Evolutionary conservation across 768 basidiomycete species (phyloP).

Genomic region (Rhizopogon sp.): DNA sequence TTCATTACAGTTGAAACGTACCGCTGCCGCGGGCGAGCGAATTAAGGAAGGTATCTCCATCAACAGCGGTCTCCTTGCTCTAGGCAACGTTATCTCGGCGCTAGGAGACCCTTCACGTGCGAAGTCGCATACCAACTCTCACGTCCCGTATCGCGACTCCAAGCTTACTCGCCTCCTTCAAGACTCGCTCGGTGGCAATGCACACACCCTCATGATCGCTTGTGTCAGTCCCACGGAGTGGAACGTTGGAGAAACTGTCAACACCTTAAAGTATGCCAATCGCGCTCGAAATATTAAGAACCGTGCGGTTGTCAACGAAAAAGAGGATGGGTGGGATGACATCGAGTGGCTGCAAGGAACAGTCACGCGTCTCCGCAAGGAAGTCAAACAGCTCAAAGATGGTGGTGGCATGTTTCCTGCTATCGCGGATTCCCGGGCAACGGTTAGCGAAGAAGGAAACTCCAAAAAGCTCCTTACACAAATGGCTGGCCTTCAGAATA

Average conservation of each 20-base stretch:
- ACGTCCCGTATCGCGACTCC: slow-evolving; percentile 97
- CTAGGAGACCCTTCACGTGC: slow-evolving; percentile 90
- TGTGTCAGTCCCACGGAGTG: slow-evolving; percentile 96
- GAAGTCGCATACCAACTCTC: slow-evolving; percentile 77
- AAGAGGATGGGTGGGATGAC: slow-evolving; percentile 98
- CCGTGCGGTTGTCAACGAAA: slow-evolving; percentile 83
- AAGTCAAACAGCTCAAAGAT: slow-evolving; percentile 77
- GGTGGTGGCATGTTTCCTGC: slow-evolving; percentile 35
- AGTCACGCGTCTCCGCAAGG: slow-evolving; percentile 79
- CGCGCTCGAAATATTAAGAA: slow-evolving; percentile 98
- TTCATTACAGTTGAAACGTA: slow-evolving; percentile 76
- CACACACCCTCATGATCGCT: slow-evolving; percentile 98
- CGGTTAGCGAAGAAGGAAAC: slow-evolving; percentile 46
- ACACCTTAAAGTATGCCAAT: slow-evolving; percentile 95
- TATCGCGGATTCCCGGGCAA: slow-evolving; percentile 22
- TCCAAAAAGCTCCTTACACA: slow-evolving; percentile 76
- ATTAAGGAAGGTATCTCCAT: slow-evolving; percentile 99
- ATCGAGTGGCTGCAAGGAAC: slow-evolving; percentile 92
- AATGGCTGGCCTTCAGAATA: slow-evolving; percentile 79
- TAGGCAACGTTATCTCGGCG: slow-evolving; percentile 98
- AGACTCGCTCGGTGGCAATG: slow-evolving; percentile 96
- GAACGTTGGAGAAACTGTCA: slow-evolving; percentile 91
- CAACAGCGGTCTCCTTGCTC: slow-evolving; percentile 91
- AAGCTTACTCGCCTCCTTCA: slow-evolving; percentile 77
- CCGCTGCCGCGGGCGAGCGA: slow-evolving; percentile 91